Conservation (phyloP, 305 asterid species). For the Fraxinus sp. region DNA sequence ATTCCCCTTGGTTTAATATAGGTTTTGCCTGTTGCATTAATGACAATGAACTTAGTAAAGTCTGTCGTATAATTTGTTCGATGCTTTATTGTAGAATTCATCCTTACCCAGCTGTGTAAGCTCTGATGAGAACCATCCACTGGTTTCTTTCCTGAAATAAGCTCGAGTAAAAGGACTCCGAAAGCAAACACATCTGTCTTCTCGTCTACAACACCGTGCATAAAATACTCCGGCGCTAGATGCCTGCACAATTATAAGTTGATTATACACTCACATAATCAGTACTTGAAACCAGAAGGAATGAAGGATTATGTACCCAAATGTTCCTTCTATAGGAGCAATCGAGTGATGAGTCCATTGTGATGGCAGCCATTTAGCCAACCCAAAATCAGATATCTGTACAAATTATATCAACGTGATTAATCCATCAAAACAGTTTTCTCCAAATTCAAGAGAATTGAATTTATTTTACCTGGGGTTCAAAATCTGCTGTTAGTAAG, state of each 20-base stretch:
- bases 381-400: slow-evolving; percentile 6
- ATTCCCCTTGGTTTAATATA: slow-evolving; percentile 57
- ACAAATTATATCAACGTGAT: slow-evolving; percentile 15
- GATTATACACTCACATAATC: neutral
- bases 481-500: slow-evolving; percentile 64
- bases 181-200: slow-evolving; percentile 63
- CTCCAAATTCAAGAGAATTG: neutral
- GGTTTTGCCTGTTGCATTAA: slow-evolving; percentile 72
- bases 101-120: slow-evolving; percentile 77
- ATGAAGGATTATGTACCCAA: slow-evolving; percentile 57
- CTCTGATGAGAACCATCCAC: slow-evolving; percentile 86
- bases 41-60: neutral
- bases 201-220: slow-evolving; percentile 96
- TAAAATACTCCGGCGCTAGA: slow-evolving; percentile 91
- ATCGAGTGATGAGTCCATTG: slow-evolving; percentile 94
- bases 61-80: neutral
- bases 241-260: slow-evolving; percentile 39
- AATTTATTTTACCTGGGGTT: slow-evolving; percentile 40
- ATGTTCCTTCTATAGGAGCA: slow-evolving; percentile 95
- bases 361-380: slow-evolving; percentile 98
- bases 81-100: neutral
- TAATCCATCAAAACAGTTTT: neutral
- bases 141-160: slow-evolving; percentile 21
- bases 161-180: neutral
- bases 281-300: no score